Evolutionary conservation across 2,329 filamentous ascomycete genomes (phyloP), one percentile per base, ranked within the genome.

Genomic region (Aspergillus persii): DNA sequence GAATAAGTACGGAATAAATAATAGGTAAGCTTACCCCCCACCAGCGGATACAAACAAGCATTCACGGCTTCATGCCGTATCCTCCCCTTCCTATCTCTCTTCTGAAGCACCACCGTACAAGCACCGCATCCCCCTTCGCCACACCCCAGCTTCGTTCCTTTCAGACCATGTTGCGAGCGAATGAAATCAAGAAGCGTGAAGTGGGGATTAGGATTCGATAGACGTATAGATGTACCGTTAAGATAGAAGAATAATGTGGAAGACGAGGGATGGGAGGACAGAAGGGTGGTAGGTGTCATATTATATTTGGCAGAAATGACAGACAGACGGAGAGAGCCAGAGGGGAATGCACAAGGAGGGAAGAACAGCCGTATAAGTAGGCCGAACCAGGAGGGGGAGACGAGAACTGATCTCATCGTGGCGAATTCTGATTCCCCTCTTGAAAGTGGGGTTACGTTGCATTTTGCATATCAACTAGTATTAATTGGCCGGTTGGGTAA

Each of bases 21-120:
- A 23, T 2, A 23, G 18, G 18, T 23, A 23, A 23, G 18, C 18
- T 23, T 23, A 68, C 67, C 67, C 69, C 90, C 94, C 63, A 91
- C 89, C 23, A 96, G 82, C n/a, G 92, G 92, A 27, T 92, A 92
- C 52, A 96, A 80, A 71, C 92, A 96, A 51, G 92, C 92, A 72
- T 96, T 96, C 61, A 96, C 89, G 57, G 89, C 92, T 56, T 91
- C 90, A 79, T 96, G 92, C 70, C 95, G 94, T 66, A 96, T 90
- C 71, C 88, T 82, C 68, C 89, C 92, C 7, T 89, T 91, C 2
- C 9, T 27, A 30, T 64, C 62, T n/a, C 52, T 54, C 1, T 59
- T 55, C 41, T 68, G 65, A 71, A 80, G 59, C 72, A 83, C 92
- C 18, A 96, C 91, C 36, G 92, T 96, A 71, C 92, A 96, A 60